phyloP scores from a whole-genome alignment of 257 asterid species.

The Knoxia roxburghii region DNA sequence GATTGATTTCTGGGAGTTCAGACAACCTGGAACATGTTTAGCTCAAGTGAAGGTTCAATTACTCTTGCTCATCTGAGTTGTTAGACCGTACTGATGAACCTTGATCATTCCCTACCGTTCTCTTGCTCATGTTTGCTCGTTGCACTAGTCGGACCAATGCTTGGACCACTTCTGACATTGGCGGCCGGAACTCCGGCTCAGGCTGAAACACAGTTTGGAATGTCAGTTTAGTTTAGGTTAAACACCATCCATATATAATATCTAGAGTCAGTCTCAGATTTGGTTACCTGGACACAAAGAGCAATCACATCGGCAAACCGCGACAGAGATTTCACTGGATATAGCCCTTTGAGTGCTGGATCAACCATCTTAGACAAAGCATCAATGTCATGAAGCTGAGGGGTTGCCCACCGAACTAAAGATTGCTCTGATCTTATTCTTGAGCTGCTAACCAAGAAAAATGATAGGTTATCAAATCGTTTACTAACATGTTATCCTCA shows the following conservation, averaged over 20 bases:
- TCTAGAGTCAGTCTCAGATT: no score
- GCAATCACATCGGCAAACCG: slow-evolving; percentile 97
- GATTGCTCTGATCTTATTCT: slow-evolving; percentile 83
- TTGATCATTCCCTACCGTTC: slow-evolving; percentile 77
- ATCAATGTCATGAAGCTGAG: slow-evolving; percentile 94
- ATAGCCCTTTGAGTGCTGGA: slow-evolving; percentile 86
- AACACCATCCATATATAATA: no score
- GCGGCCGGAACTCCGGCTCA: slow-evolving; percentile 98
- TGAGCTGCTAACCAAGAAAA: slow-evolving; percentile 40
- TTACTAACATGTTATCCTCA: not conserved
- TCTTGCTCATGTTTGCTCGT: slow-evolving; percentile 96
- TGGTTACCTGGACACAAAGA: slow-evolving; percentile 93
- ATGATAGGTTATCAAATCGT: no score
- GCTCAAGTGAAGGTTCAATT: not conserved
- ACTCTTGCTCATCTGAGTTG: slow-evolving; percentile 47
- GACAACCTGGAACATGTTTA: no score
- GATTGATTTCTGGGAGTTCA: no score
- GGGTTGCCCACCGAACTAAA: slow-evolving; percentile 94
- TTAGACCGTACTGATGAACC: slow-evolving; percentile 35
- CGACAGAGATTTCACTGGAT: slow-evolving; percentile 86
- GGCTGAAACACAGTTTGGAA: slow-evolving; percentile 40
- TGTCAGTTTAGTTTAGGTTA: not conserved
- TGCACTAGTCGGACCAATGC: slow-evolving; percentile 91
- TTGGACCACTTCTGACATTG: slow-evolving; percentile 94
- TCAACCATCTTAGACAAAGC: slow-evolving; percentile 95